Evolutionary conservation across 1,284 basidiomycete species (phyloP).

Genomic region (Ganoderma sinense): DNA sequence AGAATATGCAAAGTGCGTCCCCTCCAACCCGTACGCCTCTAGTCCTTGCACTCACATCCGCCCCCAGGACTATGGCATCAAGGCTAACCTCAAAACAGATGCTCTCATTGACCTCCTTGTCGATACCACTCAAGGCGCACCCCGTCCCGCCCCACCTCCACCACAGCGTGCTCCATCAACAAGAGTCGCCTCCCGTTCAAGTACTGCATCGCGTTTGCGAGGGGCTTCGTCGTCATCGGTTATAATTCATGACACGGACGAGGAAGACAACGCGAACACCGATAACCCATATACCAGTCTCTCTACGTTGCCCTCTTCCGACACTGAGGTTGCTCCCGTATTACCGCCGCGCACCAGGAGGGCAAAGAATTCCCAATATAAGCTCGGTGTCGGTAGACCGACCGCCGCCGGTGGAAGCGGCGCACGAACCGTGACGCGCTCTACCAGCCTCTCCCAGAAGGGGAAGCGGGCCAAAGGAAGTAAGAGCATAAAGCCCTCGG

Average conservation of each 20-base stretch:
- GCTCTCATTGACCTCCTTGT: slow-evolving; percentile 77
- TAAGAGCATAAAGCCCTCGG: slow-evolving; percentile 54
- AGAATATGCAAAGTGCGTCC: slow-evolving; percentile 73
- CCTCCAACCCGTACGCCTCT: neutral
- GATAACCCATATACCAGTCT: slow-evolving; percentile 9
- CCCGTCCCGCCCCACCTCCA: slow-evolving; percentile 26
- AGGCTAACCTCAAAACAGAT: slow-evolving; percentile 81
- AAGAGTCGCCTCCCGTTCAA: slow-evolving; percentile 43
- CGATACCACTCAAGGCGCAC: slow-evolving; percentile 48
- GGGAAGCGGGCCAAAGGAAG: slow-evolving; percentile 57
- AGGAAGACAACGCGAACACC: slow-evolving; percentile 45
- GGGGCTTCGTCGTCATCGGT: slow-evolving; percentile 51
- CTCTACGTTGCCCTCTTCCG: slow-evolving; percentile 20
- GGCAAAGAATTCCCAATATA: slow-evolving; percentile 72
- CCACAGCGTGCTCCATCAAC: slow-evolving; percentile 38
- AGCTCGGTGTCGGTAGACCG: slow-evolving; percentile 77
- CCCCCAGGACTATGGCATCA: slow-evolving; percentile 74
- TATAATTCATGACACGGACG: slow-evolving; percentile 57
- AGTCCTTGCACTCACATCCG: slow-evolving; percentile 31
- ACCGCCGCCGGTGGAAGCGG: slow-evolving; percentile 66
- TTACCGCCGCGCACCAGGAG: slow-evolving; percentile 62
- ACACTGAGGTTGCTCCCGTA: slow-evolving; percentile 27
- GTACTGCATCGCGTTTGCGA: slow-evolving; percentile 42
- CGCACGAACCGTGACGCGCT: slow-evolving; percentile 67
- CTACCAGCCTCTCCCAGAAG: slow-evolving; percentile 53